Base-by-base conservation (phyloP, 129 eudicot species). In the Daucus carota region DNA sequence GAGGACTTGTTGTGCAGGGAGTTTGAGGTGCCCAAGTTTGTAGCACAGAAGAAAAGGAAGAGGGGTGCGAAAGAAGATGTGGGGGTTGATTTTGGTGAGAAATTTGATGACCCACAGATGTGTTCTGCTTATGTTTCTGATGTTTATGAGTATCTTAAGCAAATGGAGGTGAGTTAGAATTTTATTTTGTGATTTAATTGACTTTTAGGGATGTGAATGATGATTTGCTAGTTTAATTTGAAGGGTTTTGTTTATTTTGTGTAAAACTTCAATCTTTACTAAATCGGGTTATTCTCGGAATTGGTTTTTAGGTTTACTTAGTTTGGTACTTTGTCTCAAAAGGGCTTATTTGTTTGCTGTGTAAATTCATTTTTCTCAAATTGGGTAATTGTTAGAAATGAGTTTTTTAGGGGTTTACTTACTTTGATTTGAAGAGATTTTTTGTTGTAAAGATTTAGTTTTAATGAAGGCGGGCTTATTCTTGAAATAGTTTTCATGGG, bases 51-150 rank as follows among this genome's bases (percentile, higher is more conserved):
- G 54, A 82, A 70, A 41, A 70, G 72, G 45, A 85, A 73, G 63
- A 81, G 73, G 45, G 81, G 12, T 15, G 76, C 36, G 29, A 63
- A 70, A 22, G 13, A 71, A 4, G 50, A 54, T 44, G 26, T 26
- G 63, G 66, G 78, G 15, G 31, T 54, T 73, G 91, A 80, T 73
- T 8, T 70, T 22, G 73, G 71, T 48, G 72, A 46, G 8, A 72
- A 73, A 65, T 76, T 70, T 2, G 63, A 70, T 63, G 97, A 91
- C 22, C 96, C 93, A 0, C 97, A 93, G 69, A 87, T 94, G 99
- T 91, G 98, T 52, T 77, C 57, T 33, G 80, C 88, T 45, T 87
- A 89, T 74, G 90, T 76, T 33, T 81, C 86, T 1, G 92, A 85
- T 74, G 89, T 94, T 15, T 87, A 87, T 40, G 90, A 84, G 12